Evolutionary conservation across 768 basidiomycete species (phyloP).

Genomic region (Suillus occidentalis): DNA sequence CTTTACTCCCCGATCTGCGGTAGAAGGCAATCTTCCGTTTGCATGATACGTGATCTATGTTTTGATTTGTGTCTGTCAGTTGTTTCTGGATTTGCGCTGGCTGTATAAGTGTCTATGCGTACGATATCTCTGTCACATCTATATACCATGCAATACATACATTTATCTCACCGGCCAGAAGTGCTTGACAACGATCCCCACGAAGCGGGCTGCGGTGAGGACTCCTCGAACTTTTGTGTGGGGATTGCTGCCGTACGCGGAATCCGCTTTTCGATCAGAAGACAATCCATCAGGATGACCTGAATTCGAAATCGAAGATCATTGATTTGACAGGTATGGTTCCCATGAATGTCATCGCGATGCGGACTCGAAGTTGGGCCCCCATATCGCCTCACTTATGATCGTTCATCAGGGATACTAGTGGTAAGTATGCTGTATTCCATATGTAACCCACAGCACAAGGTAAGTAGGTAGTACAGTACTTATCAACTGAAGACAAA

Average conservation of each 20-base stretch:
- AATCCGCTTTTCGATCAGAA: neutral
- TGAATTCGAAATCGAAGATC: neutral
- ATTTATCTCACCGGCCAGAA: neutral
- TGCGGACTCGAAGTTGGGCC: neutral
- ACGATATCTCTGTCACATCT: neutral
- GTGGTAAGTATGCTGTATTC: slow-evolving; percentile 1
- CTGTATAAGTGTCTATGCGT: neutral
- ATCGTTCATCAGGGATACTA: neutral
- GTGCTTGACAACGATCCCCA: neutral
- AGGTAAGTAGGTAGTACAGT: slow-evolving; percentile 5
- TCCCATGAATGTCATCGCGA: neutral
- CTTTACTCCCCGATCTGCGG: neutral
- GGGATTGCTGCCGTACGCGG: neutral
- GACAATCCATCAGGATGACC: neutral
- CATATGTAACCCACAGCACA: slow-evolving; percentile 5
- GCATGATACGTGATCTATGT: neutral
- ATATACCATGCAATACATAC: neutral
- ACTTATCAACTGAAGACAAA: slow-evolving; percentile 6
- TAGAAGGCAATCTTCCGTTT: neutral
- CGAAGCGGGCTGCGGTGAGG: neutral
- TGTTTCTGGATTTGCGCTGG: neutral
- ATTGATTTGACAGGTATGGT: neutral
- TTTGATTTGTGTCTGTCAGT: neutral
- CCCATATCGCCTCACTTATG: neutral
- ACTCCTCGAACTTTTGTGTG: neutral